A percentile compares a stretch with the other conserved stretches of the same genome.
These are phyloP conservation scores for Lotus japonicus DNA, from an alignment of 306 rosid species.

Conservation along the genomic window DNA sequence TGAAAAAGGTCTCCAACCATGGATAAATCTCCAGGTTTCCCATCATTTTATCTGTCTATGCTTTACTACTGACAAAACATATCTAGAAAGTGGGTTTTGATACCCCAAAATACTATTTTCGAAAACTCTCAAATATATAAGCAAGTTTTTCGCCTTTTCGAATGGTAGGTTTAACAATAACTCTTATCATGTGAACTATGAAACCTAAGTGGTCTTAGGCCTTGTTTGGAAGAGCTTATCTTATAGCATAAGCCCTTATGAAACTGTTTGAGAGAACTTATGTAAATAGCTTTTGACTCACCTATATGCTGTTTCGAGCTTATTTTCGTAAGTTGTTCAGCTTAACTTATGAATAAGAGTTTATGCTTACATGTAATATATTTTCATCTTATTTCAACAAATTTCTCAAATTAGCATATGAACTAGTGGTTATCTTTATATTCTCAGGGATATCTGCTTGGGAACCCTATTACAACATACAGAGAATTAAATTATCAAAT, in stretches of 20 bases:
- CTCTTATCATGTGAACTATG: neutral
- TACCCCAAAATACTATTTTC: neutral
- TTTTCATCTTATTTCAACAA: too few species aligned
- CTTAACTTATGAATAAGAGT: too few species aligned
- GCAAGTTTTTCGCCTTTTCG: neutral
- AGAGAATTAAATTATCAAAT: neutral
- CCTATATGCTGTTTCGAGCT: too few species aligned
- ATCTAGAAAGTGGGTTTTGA: neutral
- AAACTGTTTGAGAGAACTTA: too few species aligned
- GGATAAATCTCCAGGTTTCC: conserved; percentile 45
- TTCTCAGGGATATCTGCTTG: conserved; percentile 58
- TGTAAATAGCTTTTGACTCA: too few species aligned
- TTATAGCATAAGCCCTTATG: too few species aligned
- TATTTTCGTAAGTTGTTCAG: too few species aligned
- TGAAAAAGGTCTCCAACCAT: conserved; percentile 24
- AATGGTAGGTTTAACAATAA: neutral
- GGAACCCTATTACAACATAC: conserved; percentile 26
- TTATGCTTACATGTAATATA: too few species aligned
- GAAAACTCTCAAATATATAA: neutral
- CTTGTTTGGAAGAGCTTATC: too few species aligned
- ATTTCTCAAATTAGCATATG: too few species aligned
- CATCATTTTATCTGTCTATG: neutral
- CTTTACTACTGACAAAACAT: neutral
- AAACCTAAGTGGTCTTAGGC: neutral
- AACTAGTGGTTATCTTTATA: neutral